phyloP scores from a whole-genome alignment of 2,329 filamentous ascomycete species.

The Ophiostoma sp. region DNA sequence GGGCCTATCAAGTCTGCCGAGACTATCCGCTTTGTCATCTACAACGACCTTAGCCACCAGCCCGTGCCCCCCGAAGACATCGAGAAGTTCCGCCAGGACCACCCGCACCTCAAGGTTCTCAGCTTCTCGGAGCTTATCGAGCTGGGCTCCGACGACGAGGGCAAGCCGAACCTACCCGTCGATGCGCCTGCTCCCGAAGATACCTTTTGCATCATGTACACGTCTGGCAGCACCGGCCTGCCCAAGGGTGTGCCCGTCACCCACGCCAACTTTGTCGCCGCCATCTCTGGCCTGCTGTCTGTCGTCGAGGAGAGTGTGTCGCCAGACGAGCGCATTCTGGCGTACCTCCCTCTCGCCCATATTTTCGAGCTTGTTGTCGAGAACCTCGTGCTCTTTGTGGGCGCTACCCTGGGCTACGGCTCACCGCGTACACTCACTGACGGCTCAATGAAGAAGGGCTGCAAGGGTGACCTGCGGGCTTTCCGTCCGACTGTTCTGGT shows the following conservation, averaged over 20 bases:
- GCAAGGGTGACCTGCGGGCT: constrained; percentile 87
- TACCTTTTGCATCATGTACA: constrained; percentile 79
- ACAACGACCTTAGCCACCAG: constrained; percentile 52
- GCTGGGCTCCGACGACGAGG: constrained; percentile 58
- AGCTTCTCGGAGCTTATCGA: constrained; percentile 52
- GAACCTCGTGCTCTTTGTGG: constrained; percentile 82
- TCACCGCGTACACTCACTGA: constrained; percentile 86
- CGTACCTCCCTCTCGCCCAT: constrained; percentile 90
- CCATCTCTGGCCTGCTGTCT: constrained; percentile 73
- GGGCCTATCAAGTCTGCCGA: constrained; percentile 53
- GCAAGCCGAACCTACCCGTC: constrained; percentile 60
- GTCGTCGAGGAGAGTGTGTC: constrained; percentile 74
- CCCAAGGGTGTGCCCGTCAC: constrained; percentile 85
- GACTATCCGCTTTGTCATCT: constrained; percentile 55
- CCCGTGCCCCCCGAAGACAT: constrained; percentile 51
- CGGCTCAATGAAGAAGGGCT: constrained; percentile 71
- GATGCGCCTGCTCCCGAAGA: constrained; percentile 69
- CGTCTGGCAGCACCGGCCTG: constrained; percentile 81
- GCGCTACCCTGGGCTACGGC: constrained; percentile 88
- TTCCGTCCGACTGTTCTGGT: constrained; percentile 85
- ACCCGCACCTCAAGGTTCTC: constrained; percentile 50
- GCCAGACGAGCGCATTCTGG: constrained; percentile 72
- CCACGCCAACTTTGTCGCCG: constrained; percentile 74
- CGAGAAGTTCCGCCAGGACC: constrained; percentile 51
- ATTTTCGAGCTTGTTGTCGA: constrained; percentile 97